A percentile compares a stretch with the other conserved stretches of the same genome.
Conservation (phyloP, 208 protist genomes). For the Strigomonas culicis region DNA sequence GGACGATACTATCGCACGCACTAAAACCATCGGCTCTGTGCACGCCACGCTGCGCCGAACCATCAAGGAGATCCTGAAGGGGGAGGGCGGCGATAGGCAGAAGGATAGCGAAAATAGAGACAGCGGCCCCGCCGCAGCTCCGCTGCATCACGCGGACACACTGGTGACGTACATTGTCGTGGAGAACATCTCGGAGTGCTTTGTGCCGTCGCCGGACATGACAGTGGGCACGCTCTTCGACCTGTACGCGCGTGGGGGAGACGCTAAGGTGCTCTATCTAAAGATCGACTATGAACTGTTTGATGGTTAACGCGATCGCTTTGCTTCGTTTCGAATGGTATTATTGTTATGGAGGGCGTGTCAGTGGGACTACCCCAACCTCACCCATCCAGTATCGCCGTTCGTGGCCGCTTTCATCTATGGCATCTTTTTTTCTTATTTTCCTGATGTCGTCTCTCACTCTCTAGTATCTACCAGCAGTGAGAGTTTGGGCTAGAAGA, state of each 20-base stretch:
- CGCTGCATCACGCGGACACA: no score
- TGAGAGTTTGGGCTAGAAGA: no score
- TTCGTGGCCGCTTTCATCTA: not conserved
- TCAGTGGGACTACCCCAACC: not conserved
- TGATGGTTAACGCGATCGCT: conserved; percentile 64
- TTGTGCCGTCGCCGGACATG: conserved; percentile 67
- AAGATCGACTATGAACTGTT: conserved; percentile 61
- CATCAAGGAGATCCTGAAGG: conserved; percentile 43
- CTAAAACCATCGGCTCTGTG: conserved; percentile 29
- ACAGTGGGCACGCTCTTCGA: conserved; percentile 52
- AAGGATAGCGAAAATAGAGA: no score
- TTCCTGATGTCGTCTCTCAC: not conserved
- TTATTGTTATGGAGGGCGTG: no score
- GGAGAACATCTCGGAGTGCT: conserved; percentile 58
- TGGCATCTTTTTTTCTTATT: not conserved
- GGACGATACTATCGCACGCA: not conserved
- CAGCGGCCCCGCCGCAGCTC: no score
- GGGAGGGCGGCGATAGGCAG: not conserved
- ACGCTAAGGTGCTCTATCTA: conserved; percentile 38
- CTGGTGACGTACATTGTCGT: conserved; percentile 49
- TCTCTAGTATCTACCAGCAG: no score
- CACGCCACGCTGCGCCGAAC: conserved; percentile 33
- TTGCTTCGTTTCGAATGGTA: no score
- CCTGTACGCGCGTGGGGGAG: conserved; percentile 37
- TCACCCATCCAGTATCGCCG: not conserved